Conservation (phyloP, 495 filamentous ascomycete species). For the Podospora bellae-mahoneyi region DNA sequence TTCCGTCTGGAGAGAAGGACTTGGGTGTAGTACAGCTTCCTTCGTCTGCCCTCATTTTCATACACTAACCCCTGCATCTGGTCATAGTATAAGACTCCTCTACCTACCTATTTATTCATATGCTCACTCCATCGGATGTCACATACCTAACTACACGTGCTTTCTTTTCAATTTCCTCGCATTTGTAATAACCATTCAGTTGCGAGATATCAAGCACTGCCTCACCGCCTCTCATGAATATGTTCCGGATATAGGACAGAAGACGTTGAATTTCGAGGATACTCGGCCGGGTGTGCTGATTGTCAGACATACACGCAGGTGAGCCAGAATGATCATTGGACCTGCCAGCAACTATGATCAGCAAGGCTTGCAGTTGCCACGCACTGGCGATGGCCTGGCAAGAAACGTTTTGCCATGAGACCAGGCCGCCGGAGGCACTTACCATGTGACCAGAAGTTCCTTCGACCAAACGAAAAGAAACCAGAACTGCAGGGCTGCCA, state of each 20-base stretch:
- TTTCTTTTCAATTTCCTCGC: neutral
- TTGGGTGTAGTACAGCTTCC: neutral
- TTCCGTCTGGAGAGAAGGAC: neutral
- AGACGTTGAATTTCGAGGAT: neutral
- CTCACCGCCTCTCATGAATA: neutral
- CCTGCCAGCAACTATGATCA: neutral
- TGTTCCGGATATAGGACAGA: neutral
- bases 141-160: neutral
- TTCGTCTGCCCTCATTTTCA: neutral
- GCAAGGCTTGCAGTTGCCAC: slow-evolving; percentile 5
- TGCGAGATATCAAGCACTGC: neutral
- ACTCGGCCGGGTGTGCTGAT: neutral
- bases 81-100: neutral
- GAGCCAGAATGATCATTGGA: neutral
- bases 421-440: neutral
- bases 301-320: neutral
- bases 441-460: slow-evolving; percentile 1
- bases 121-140: neutral
- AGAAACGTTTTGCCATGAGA: slow-evolving; percentile 8
- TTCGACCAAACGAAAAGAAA: neutral
- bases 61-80: neutral
- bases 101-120: neutral
- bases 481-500: neutral
- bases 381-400: slow-evolving; percentile 7
- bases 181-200: neutral